These are phyloP conservation scores for Kluyveromyces marxianus DNA, from an alignment of 1,139 yeast species.

Conservation along the genomic window DNA sequence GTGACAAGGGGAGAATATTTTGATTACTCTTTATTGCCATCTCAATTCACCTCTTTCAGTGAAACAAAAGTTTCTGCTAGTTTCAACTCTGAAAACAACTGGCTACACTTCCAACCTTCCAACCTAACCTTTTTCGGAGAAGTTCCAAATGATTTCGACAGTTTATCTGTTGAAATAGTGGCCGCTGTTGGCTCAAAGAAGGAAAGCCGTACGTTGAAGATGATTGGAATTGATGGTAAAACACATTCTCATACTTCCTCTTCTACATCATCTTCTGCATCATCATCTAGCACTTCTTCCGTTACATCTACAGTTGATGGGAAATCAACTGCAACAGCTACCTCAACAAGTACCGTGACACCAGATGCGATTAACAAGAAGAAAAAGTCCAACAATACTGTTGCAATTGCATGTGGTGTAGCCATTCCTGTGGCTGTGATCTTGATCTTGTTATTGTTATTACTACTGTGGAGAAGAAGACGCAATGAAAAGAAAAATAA, in stretches of 20 bases:
- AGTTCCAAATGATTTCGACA: slow-evolving; percentile 54
- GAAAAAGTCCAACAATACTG: slow-evolving; percentile 32
- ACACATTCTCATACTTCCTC: slow-evolving; percentile 21
- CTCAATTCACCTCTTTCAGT: slow-evolving; percentile 47
- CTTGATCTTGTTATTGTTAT: slow-evolving; percentile 39
- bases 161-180: slow-evolving; percentile 41
- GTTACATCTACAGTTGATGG: slow-evolving; percentile 23
- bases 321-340: slow-evolving; percentile 19
- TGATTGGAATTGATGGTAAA: slow-evolving; percentile 45
- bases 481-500: slow-evolving; percentile 32
- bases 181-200: slow-evolving; percentile 41
- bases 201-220: slow-evolving; percentile 42
- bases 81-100: slow-evolving; percentile 38
- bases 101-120: slow-evolving; percentile 56
- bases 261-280: slow-evolving; percentile 24
- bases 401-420: slow-evolving; percentile 88
- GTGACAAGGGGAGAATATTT: slow-evolving; percentile 60
- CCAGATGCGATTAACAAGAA: slow-evolving; percentile 7
- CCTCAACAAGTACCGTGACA: slow-evolving; percentile 9
- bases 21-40: slow-evolving; percentile 43
- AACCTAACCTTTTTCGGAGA: slow-evolving; percentile 64
- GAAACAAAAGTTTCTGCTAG: slow-evolving; percentile 44
- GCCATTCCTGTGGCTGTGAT: slow-evolving; percentile 60
- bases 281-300: slow-evolving; percentile 26
- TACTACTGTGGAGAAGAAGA: slow-evolving; percentile 51